Conservation (phyloP, 2,329 filamentous ascomycete genomes). For the Harringtonia lauricola region DNA sequence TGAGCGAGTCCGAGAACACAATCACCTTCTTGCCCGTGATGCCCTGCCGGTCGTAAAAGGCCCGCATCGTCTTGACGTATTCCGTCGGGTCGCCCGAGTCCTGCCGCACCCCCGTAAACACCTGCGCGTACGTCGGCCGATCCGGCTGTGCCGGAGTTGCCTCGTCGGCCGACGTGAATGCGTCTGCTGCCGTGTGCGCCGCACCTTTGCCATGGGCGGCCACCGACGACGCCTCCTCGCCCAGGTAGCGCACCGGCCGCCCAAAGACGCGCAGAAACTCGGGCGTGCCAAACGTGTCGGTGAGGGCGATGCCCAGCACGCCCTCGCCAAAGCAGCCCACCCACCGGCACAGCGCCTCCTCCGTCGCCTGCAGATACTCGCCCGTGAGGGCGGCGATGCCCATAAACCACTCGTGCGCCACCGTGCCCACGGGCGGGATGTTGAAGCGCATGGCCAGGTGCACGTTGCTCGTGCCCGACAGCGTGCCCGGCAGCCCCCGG, state of each 20-base stretch:
- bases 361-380: conserved; percentile 76
- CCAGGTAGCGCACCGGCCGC: conserved; percentile 41
- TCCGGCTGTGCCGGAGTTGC: conserved; percentile 28
- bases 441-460: conserved; percentile 92
- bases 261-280: conserved; percentile 80
- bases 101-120: conserved; percentile 77
- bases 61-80: conserved; percentile 67
- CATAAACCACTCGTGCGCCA: conserved; percentile 99
- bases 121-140: conserved; percentile 59
- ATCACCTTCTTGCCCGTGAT: conserved; percentile 77
- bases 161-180: conserved; percentile 21
- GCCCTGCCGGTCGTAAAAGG: conserved; percentile 67
- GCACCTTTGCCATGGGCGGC: no score
- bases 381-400: conserved; percentile 84
- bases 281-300: conserved; percentile 91
- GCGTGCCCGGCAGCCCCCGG: conserved; percentile 56
- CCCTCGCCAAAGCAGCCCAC: conserved; percentile 79
- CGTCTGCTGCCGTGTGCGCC: background rate
- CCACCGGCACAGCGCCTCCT: conserved; percentile 79
- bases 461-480: conserved; percentile 90
- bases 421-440: conserved; percentile 74
- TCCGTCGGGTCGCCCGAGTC: conserved; percentile 78
- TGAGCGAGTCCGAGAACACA: conserved; percentile 91
- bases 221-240: conserved; percentile 10
- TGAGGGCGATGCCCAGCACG: conserved; percentile 78